Conservation (phyloP, 805 yeast genomes). For the Sugiyamaella lignohabitans region DNA sequence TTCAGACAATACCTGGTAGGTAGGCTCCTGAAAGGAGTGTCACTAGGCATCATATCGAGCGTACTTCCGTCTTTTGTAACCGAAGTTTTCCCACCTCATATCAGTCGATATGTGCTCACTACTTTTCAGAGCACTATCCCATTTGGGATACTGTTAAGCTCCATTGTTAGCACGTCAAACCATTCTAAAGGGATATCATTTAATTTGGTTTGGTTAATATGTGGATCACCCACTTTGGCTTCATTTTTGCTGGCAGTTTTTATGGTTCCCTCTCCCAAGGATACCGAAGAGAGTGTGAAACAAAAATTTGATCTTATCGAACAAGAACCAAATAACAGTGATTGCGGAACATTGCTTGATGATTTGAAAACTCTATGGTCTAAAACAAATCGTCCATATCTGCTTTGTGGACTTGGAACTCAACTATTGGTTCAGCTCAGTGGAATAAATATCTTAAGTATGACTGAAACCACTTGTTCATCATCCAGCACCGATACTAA, state of each 20-base stretch:
- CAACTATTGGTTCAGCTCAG: slow-evolving; percentile 14
- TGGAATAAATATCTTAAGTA: slow-evolving; percentile 14
- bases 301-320: background rate
- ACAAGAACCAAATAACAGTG: background rate
- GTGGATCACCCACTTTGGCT: background rate
- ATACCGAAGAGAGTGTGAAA: background rate
- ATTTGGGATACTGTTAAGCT: slow-evolving; percentile 8
- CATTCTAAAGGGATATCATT: background rate
- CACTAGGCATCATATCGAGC: slow-evolving; percentile 10
- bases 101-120: slow-evolving; percentile 1
- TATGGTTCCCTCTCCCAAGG: background rate
- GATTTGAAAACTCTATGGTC: background rate
- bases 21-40: slow-evolving; percentile 8
- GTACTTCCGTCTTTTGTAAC: slow-evolving; percentile 8
- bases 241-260: background rate
- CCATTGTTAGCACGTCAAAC: background rate
- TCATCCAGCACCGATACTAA: background rate
- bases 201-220: background rate
- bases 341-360: background rate
- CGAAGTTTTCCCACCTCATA: slow-evolving; percentile 5
- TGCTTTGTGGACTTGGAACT: slow-evolving; percentile 5
- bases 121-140: slow-evolving; percentile 11
- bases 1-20: slow-evolving; percentile 2
- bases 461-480: background rate
- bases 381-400: background rate